Percentiles rank a stretch among this genome's conserved stretches.
These are phyloP conservation scores for Fistulinella prunicolor DNA, from an alignment of 768 basidiomycete species.

Conservation along the genomic window DNA sequence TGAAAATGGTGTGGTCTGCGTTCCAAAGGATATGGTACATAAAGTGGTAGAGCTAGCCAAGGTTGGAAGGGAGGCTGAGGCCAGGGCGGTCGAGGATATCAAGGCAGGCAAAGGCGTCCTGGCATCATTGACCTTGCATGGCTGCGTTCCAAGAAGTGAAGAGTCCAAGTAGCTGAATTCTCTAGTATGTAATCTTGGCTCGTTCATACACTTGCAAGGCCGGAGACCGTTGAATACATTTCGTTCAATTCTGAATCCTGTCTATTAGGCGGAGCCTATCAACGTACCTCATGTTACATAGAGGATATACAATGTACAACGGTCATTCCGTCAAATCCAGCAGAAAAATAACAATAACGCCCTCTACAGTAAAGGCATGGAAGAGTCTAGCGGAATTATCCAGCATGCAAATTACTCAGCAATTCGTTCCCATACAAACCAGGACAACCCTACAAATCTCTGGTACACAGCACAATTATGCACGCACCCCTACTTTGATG, in stretches of 20 bases:
- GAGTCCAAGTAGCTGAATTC: no score
- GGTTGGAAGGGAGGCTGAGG: slow-evolving; percentile 63
- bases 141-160: slow-evolving; percentile 23
- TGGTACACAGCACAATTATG: slow-evolving; percentile 15
- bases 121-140: slow-evolving; percentile 72
- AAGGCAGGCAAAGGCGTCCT: slow-evolving; percentile 68
- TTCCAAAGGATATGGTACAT: slow-evolving; percentile 53
- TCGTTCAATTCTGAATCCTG: neutral
- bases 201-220: no score
- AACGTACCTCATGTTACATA: slow-evolving; percentile 17
- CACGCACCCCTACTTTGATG: slow-evolving; percentile 40
- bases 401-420: neutral
- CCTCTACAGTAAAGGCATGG: slow-evolving; percentile 13
- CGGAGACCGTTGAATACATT: no score
- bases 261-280: neutral
- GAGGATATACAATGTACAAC: slow-evolving; percentile 18
- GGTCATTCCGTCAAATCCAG: slow-evolving; percentile 16
- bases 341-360: no score
- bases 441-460: slow-evolving; percentile 3
- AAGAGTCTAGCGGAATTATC: slow-evolving; percentile 9
- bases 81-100: slow-evolving; percentile 70
- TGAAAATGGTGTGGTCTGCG: slow-evolving; percentile 83
- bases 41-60: slow-evolving; percentile 58
- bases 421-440: neutral
- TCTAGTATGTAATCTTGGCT: no score